phyloP scores from a whole-genome alignment of 306 rosid species.

The Arachis stenosperma region DNA sequence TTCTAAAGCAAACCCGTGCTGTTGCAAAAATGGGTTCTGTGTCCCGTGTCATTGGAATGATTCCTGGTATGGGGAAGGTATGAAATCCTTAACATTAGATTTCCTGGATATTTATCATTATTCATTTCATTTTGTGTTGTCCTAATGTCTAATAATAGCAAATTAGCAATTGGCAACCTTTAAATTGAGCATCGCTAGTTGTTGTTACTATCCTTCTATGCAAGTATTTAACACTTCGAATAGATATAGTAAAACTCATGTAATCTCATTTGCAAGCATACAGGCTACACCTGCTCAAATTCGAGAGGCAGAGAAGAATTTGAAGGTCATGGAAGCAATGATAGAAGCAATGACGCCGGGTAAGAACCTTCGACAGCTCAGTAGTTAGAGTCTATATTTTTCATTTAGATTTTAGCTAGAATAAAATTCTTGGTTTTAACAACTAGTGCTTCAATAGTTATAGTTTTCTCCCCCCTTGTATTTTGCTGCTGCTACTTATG shows the following conservation, averaged over 20 bases:
- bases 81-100: constrained; percentile 31
- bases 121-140: neutral
- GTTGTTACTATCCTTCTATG: constrained; percentile 9
- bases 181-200: constrained; percentile 27
- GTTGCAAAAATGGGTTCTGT: constrained; percentile 98
- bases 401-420: constrained; percentile 22
- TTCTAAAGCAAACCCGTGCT: constrained; percentile 93
- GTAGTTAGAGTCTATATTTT: constrained; percentile 6
- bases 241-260: constrained; percentile 7
- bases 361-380: constrained; percentile 38
- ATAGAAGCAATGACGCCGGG: constrained; percentile 99
- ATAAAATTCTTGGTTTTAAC: constrained; percentile 13
- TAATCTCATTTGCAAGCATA: constrained; percentile 29
- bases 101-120: constrained; percentile 23
- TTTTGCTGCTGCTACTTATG: constrained; percentile 10
- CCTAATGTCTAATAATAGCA: neutral
- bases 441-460: constrained; percentile 13
- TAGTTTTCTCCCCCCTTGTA: neutral
- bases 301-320: constrained; percentile 97
- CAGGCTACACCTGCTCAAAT: constrained; percentile 98
- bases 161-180: constrained; percentile 25
- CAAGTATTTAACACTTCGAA: constrained; percentile 3
- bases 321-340: constrained; percentile 88
- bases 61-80: constrained; percentile 99
- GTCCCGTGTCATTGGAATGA: constrained; percentile 97